Conservation (phyloP, 2,329 filamentous ascomycete species). For the Aspergillus glaucus region DNA sequence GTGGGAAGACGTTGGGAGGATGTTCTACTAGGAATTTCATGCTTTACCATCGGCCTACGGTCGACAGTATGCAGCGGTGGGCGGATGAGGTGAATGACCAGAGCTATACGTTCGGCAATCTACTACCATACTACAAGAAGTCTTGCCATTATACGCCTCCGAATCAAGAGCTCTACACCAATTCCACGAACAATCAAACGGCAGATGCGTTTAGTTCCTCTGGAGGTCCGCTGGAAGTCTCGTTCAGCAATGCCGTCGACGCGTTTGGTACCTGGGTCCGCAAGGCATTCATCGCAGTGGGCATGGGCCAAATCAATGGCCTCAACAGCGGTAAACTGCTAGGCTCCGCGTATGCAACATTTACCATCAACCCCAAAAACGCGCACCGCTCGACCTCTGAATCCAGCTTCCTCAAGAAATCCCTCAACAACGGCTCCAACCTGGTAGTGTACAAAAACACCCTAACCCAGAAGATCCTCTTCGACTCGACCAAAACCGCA, state of each 20-base stretch:
- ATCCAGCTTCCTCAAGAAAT: constrained; percentile 17
- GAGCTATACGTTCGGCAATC: constrained; percentile 22
- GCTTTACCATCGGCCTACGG: constrained; percentile 23
- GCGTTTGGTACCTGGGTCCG: constrained; percentile 22
- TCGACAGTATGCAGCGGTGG: constrained; percentile 27
- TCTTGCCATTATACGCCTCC: constrained; percentile 22
- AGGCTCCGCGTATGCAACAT: constrained; percentile 19
- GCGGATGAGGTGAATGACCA: constrained; percentile 30
- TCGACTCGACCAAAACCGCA: constrained; percentile 24
- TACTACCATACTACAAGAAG: constrained; percentile 23
- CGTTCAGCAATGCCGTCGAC: constrained; percentile 22
- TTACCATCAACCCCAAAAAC: constrained; percentile 26
- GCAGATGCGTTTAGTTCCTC: constrained; percentile 10
- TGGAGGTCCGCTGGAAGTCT: constrained; percentile 28
- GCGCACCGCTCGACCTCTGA: constrained; percentile 15
- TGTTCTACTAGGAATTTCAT: constrained; percentile 20
- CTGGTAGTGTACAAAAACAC: constrained; percentile 28
- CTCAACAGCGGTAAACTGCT: constrained; percentile 22
- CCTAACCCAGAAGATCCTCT: constrained; percentile 31
- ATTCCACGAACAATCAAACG: constrained; percentile 20
- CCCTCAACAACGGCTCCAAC: constrained; percentile 16
- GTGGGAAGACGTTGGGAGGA: constrained; percentile 22
- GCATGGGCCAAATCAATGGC: constrained; percentile 19
- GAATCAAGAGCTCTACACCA: constrained; percentile 11
- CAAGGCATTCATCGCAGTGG: constrained; percentile 19